These are phyloP conservation scores for Hysterangium stoloniferum DNA, from an alignment of 768 basidiomycete genomes.

Conservation along the genomic window DNA sequence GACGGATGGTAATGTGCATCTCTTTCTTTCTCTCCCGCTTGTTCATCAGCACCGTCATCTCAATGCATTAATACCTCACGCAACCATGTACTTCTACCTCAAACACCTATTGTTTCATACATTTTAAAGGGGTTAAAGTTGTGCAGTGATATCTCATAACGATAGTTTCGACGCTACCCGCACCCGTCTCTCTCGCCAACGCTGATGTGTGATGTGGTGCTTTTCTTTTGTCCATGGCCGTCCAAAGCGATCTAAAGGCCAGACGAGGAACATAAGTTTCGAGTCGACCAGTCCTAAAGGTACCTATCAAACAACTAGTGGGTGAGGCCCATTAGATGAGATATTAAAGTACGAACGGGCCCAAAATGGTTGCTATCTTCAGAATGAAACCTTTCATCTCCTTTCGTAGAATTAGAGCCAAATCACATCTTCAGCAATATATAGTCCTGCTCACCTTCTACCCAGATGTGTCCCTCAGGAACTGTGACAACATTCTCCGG, in stretches of 20 bases:
- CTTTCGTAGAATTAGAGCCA: conserved; percentile 24
- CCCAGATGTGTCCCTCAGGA: conserved; percentile 63
- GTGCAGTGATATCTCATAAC: too few species aligned
- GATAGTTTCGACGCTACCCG: conserved; percentile 14
- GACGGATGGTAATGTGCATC: conserved; percentile 58
- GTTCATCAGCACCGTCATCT: not conserved
- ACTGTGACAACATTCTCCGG: conserved; percentile 44
- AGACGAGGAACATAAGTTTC: conserved; percentile 23
- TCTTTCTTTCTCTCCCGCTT: not conserved
- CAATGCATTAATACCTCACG: too few species aligned
- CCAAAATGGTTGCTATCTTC: conserved; percentile 70
- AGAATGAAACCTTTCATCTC: conserved; percentile 59
- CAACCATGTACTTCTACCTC: not conserved
- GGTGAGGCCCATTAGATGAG: not conserved
- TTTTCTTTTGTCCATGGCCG: conserved; percentile 26
- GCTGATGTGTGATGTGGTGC: conserved; percentile 33
- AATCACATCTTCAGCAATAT: conserved; percentile 5
- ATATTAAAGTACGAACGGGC: conserved; percentile 37
- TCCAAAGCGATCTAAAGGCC: conserved; percentile 23
- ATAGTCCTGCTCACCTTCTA: conserved; percentile 48
- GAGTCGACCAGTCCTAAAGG: conserved; percentile 23
- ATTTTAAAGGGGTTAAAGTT: too few species aligned
- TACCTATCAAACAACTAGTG: conserved; percentile 18
- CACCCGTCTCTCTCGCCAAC: conserved; percentile 32
- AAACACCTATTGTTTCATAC: not conserved